Evolutionary conservation across 805 yeast genomes (phyloP), one percentile per base, ranked within the genome.

Genomic region (Metschnikowia bowlesiae): DNA sequence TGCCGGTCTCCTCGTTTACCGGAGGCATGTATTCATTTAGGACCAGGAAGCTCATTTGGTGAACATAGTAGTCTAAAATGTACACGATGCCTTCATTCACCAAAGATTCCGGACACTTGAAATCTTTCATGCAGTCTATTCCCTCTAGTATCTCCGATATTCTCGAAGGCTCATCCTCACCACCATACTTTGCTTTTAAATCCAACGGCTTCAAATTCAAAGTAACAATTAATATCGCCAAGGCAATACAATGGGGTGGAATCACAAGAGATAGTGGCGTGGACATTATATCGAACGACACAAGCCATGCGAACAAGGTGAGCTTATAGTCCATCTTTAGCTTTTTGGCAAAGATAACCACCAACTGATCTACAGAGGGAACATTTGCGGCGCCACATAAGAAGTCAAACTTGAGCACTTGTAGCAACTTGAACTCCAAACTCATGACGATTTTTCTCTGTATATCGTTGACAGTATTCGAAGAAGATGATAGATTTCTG

Each of bases 371-470:
- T 29, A 82, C 76, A 7, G 73, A 68, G 34, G 69, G 68, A 13
- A 63, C 55, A 30, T 64, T 60, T 4, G 62, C 57, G 45, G 80
- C 81, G 46, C 82, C 81, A 39, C 80, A 75, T 56, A 95, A 75
- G 60, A 89, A 88, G 64, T 90, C 96, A 62, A 90, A 91, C 22
- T 85, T 81, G 56, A 86, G 79, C 1, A 87, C 76, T 61, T 90
- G 96, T 56, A 91, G 70, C 45, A 90, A 71, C 61, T 81, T 83
- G 57, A 84, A 82, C 64, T 90, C 97, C 35, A 85, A 59, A 14
- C 71, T 71, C 57, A 88, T 67, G 2, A 87, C 70, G 37, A 75
- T 73, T 57, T 76, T 80, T 49, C 84, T 74, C 56, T 82, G 83
- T 29, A 69, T 72, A 26, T 86, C 92, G 8, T 78, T 51, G 34